These are phyloP conservation scores for Geotrichum fermentans DNA, from an alignment of 1,139 yeast genomes.

Conservation along the genomic window DNA sequence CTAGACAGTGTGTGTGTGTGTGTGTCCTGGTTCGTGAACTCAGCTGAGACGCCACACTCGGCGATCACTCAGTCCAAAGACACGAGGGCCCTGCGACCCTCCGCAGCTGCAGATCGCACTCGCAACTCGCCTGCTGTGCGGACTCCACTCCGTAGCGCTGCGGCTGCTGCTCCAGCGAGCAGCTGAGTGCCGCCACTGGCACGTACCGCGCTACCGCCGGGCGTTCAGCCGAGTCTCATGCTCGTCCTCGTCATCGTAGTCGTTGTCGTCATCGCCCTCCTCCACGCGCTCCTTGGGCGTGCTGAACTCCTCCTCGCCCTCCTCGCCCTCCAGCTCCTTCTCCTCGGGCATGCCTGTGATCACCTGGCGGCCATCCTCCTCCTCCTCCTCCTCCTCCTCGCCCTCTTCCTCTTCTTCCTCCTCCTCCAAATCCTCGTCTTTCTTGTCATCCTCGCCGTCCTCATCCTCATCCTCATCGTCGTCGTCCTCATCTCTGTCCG, in stretches of 20 bases:
- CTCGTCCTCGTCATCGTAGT: conserved; percentile 15
- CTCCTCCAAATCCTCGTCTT: no score
- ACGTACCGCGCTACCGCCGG: conserved; percentile 6
- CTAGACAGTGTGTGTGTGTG: no score
- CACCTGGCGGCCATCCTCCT: conserved; percentile 15
- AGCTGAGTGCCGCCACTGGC: no score
- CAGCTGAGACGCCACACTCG: no score
- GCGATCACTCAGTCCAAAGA: no score
- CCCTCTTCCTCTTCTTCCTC: conserved; percentile 10
- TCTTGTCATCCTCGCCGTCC: conserved; percentile 19
- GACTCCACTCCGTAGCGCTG: no score
- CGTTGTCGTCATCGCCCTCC: conserved; percentile 17
- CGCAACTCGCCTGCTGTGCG: no score
- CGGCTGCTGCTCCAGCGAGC: no score
- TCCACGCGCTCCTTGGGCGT: conserved; percentile 14
- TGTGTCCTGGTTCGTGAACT: no score
- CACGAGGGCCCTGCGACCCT: no score
- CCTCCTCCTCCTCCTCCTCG: conserved; percentile 8
- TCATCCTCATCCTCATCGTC: conserved; percentile 23
- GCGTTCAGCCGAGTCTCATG: conserved; percentile 18
- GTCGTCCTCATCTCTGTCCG: conserved; percentile 19
- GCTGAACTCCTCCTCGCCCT: conserved; percentile 3
- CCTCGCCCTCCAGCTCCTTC: conserved; percentile 19
- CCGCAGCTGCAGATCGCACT: no score
- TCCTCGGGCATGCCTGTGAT: conserved; percentile 20